Percentiles rank a stretch among this genome's conserved stretches.
phyloP scores from a whole-genome alignment of 2,329 filamentous ascomycete species.

The Verticillium isaacii region DNA sequence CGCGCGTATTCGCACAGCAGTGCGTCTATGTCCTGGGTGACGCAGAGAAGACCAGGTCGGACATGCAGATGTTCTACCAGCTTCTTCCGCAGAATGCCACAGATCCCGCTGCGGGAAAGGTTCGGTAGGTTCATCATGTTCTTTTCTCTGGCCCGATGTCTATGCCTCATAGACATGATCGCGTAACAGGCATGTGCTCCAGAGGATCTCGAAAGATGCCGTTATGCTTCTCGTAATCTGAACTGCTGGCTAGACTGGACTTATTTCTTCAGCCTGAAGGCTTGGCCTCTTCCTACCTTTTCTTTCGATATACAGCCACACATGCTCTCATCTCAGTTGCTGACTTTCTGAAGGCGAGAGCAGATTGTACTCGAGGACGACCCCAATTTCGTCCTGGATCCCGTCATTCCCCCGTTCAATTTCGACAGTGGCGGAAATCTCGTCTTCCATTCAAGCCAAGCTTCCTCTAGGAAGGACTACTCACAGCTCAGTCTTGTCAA shows the following conservation, averaged over 20 bases:
- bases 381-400: conserved; percentile 69
- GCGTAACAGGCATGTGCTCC: no score
- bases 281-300: no score
- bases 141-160: conserved; percentile 13
- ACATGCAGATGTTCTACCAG: conserved; percentile 65
- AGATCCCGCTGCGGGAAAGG: conserved; percentile 66
- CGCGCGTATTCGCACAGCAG: conserved; percentile 82
- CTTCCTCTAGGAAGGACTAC: conserved; percentile 25
- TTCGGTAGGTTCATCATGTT: conserved; percentile 54
- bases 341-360: conserved; percentile 51
- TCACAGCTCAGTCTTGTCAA: conserved; percentile 42
- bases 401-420: conserved; percentile 55
- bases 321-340: background rate
- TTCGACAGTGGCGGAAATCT: conserved; percentile 30
- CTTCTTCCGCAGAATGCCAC: conserved; percentile 53
- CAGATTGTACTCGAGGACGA: conserved; percentile 79
- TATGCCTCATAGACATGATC: no score
- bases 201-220: no score
- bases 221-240: no score
- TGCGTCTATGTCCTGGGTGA: conserved; percentile 82
- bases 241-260: no score
- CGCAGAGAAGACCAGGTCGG: conserved; percentile 67
- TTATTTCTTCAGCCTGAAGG: no score
- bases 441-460: conserved; percentile 28
- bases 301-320: no score